Conservation (phyloP, 169 alveolate species). For the Eimeria maxima region DNA sequence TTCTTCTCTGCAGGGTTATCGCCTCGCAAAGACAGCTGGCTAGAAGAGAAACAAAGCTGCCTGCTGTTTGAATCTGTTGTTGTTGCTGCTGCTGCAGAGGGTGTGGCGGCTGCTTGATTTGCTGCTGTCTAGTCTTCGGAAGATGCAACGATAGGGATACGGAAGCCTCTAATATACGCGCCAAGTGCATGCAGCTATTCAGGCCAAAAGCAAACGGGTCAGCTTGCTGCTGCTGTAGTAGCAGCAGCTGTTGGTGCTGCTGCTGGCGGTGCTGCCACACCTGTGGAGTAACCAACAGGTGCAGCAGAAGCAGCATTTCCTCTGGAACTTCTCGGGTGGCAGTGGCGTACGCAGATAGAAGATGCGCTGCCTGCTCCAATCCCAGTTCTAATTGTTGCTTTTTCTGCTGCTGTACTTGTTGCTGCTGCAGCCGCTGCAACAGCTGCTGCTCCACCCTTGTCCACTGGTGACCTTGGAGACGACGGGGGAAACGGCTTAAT, state of each 20-base stretch:
- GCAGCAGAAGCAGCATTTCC: background rate
- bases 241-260: background rate
- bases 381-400: background rate
- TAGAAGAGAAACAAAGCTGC: background rate
- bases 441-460: conserved; percentile 22
- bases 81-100: background rate
- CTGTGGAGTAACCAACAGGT: conserved; percentile 17
- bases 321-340: conserved; percentile 24
- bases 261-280: conserved; percentile 5
- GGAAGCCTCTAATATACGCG: conserved; percentile 15
- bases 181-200: conserved; percentile 50
- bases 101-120: background rate
- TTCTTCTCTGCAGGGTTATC: background rate
- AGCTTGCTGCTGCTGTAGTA: background rate
- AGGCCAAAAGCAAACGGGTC: background rate
- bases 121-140: background rate
- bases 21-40: background rate
- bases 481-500: conserved; percentile 29
- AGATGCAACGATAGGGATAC: conserved; percentile 15
- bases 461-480: conserved; percentile 4
- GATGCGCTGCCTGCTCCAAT: background rate
- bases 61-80: background rate
- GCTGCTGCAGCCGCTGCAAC: conserved; percentile 39
- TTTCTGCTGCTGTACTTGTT: background rate
- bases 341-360: conserved; percentile 41